Evolutionary conservation across 164 flowering plant species (phyloP).

Genomic region (Dillenia suffruticosa): DNA sequence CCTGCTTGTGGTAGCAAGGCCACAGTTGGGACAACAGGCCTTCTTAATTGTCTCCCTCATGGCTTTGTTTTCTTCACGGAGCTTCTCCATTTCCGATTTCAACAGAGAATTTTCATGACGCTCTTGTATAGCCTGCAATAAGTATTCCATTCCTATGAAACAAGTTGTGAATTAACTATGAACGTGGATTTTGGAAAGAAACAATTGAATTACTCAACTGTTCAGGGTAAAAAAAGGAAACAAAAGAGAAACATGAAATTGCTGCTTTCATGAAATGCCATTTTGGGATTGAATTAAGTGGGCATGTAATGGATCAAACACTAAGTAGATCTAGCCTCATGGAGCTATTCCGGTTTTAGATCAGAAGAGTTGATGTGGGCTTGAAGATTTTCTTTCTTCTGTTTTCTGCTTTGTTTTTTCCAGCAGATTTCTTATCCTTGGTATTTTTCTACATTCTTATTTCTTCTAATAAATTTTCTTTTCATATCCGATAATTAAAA

Average conservation of each 20-base stretch:
- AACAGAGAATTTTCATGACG: conserved; percentile 92
- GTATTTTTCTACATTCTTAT: too few species aligned
- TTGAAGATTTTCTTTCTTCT: too few species aligned
- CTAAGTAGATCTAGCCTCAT: too few species aligned
- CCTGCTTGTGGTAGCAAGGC: conserved; percentile 48
- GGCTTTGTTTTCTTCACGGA: conserved; percentile 65
- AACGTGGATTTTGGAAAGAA: not conserved
- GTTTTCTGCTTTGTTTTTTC: too few species aligned
- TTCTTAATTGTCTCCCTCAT: conserved; percentile 77
- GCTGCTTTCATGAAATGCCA: not conserved
- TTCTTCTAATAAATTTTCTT: not conserved
- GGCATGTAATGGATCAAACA: too few species aligned
- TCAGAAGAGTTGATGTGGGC: too few species aligned
- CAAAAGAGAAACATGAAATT: not conserved
- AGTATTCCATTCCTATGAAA: not conserved
- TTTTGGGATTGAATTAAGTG: too few species aligned
- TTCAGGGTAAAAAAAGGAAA: not conserved
- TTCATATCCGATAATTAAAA: not conserved
- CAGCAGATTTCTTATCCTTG: too few species aligned
- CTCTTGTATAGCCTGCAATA: conserved; percentile 88
- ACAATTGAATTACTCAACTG: not conserved
- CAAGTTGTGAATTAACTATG: too few species aligned
- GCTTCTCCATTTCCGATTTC: conserved; percentile 87
- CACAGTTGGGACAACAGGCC: conserved; percentile 83
- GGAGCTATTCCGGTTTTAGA: too few species aligned